phyloP scores from a whole-genome alignment of 1,284 basidiomycete species.

The Polyporus tsugae region DNA sequence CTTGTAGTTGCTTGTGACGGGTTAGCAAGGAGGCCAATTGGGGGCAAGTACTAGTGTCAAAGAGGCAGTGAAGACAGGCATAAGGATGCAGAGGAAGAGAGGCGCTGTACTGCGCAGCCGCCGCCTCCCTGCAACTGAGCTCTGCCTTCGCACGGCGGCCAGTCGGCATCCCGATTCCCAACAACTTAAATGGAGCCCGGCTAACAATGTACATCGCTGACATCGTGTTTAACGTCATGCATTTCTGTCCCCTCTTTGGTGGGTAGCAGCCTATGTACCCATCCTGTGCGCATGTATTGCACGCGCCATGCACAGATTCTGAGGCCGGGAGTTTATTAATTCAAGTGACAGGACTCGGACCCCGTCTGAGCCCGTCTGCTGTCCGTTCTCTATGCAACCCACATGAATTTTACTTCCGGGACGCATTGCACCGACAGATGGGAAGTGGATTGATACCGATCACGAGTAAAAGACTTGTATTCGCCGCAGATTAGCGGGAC shows the following conservation, averaged over 20 bases:
- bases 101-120: not conserved
- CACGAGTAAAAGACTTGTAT: not conserved
- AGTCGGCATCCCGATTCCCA: not conserved
- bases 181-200: not conserved
- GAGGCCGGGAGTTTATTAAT: not conserved
- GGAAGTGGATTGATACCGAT: not conserved
- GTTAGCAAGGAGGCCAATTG: not conserved
- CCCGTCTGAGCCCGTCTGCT: not conserved
- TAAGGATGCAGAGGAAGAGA: not conserved
- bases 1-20: conserved; percentile 8
- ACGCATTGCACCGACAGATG: not conserved
- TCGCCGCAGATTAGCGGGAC: not conserved
- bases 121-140: not conserved
- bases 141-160: not conserved
- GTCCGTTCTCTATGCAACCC: not conserved
- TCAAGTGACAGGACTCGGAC: not conserved
- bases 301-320: no score
- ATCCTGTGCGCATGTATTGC: no score
- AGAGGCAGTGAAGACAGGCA: conserved; percentile 4
- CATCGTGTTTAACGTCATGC: not conserved
- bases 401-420: not conserved
- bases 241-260: not conserved
- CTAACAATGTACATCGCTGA: not conserved
- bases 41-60: not conserved
- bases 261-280: no score